Percentiles rank a stretch among this genome's conserved stretches.
These are phyloP conservation scores for Iberis pinnata DNA, from an alignment of 345 rosid species.

Conservation along the genomic window DNA sequence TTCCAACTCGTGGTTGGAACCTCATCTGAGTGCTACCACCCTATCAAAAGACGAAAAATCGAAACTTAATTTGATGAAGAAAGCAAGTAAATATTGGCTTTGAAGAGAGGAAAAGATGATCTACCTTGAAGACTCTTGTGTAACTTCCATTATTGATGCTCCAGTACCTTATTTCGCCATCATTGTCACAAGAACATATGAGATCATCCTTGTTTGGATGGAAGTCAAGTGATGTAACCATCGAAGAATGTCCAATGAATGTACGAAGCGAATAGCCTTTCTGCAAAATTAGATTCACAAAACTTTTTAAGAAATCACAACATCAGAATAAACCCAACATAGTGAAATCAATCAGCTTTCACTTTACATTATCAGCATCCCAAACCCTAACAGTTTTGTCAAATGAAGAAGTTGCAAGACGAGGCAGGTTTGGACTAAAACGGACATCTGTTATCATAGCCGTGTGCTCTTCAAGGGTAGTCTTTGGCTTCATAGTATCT, in stretches of 20 bases:
- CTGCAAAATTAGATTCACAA: constrained; percentile 44
- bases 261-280: constrained; percentile 74
- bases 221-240: constrained; percentile 82
- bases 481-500: constrained; percentile 61
- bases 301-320: constrained; percentile 10
- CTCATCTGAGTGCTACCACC: constrained; percentile 81
- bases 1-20: constrained; percentile 86
- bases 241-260: constrained; percentile 66
- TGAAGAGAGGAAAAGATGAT: background rate
- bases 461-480: constrained; percentile 80
- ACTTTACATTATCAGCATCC: constrained; percentile 91
- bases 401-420: constrained; percentile 91
- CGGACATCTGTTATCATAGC: constrained; percentile 82
- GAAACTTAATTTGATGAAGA: background rate
- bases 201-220: constrained; percentile 88
- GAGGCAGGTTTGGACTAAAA: constrained; percentile 82
- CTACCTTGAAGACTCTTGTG: constrained; percentile 74
- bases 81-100: background rate
- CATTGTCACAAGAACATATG: constrained; percentile 85
- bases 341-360: constrained; percentile 7
- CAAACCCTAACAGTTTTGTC: constrained; percentile 97
- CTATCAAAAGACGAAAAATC: constrained; percentile 28
- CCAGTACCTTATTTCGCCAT: constrained; percentile 94
- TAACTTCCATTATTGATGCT: constrained; percentile 77
- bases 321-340: background rate